These are phyloP conservation scores for Penicillium nucicola DNA, from an alignment of 495 filamentous ascomycete genomes.

Conservation along the genomic window DNA sequence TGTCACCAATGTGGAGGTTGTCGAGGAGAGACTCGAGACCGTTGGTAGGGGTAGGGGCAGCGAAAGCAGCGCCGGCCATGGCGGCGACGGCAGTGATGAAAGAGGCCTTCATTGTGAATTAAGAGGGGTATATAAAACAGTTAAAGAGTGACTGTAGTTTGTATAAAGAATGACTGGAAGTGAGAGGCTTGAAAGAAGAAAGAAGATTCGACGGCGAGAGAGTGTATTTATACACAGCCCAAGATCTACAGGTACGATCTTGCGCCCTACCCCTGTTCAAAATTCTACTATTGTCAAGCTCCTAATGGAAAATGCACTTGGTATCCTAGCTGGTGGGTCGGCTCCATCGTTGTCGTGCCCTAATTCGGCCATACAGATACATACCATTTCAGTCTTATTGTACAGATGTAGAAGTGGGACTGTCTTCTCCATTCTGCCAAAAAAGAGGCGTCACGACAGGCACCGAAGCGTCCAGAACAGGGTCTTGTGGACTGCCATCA, in stretches of 20 bases:
- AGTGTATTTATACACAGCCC: conserved; percentile 13
- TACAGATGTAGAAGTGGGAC: conserved; percentile 4
- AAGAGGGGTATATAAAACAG: conserved; percentile 16
- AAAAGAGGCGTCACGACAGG: neutral
- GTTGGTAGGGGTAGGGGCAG: conserved; percentile 22
- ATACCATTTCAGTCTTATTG: neutral
- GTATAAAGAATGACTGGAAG: conserved; percentile 23
- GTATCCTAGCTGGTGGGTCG: conserved; percentile 18
- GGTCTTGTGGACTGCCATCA: neutral
- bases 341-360: conserved; percentile 4
- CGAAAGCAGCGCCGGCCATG: conserved; percentile 29
- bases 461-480: neutral
- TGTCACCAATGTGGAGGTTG: conserved; percentile 18
- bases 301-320: neutral
- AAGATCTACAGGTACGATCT: conserved; percentile 4
- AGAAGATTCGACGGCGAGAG: conserved; percentile 8
- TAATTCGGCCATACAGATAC: neutral
- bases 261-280: neutral
- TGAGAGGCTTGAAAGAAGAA: conserved; percentile 10
- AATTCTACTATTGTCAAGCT: neutral
- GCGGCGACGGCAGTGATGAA: conserved; percentile 32
- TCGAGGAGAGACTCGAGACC: conserved; percentile 14
- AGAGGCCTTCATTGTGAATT: conserved; percentile 38
- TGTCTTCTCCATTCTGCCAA: conserved; percentile 3
- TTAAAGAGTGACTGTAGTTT: conserved; percentile 33